Conservation (phyloP, 2,329 filamentous ascomycete genomes). For the Rasamsonia emersonii region DNA sequence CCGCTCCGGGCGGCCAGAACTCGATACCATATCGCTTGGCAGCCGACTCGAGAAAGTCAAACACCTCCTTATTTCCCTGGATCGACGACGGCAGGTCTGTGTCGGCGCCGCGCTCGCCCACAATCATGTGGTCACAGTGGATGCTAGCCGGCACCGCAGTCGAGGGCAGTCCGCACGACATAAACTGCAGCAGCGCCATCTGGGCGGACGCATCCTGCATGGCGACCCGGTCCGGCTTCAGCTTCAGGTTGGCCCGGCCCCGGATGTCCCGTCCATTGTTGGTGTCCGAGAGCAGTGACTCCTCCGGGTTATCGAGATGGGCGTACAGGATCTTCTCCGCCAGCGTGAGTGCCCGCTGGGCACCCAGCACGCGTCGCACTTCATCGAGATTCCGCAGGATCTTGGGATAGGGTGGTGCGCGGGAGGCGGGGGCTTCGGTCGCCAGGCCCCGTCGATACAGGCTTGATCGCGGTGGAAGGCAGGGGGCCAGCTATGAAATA, state of each 20-base stretch:
- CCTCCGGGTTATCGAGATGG: constrained; percentile 81
- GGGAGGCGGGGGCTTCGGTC: constrained; percentile 38
- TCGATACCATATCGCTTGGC: constrained; percentile 87
- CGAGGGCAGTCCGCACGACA: constrained; percentile 82
- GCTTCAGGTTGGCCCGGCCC: constrained; percentile 84
- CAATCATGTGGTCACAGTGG: constrained; percentile 98
- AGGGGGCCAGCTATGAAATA: constrained; percentile 21
- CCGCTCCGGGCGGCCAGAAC: constrained; percentile 89
- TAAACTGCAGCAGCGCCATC: constrained; percentile 98
- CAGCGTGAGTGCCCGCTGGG: constrained; percentile 60
- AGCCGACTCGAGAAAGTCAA: constrained; percentile 92
- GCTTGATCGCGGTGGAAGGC: constrained; percentile 23
- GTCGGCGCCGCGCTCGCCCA: constrained; percentile 83
- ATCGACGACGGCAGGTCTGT: constrained; percentile 79
- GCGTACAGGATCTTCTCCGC: constrained; percentile 98
- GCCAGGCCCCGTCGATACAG: constrained; percentile 25
- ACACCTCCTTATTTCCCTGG: constrained; percentile 89
- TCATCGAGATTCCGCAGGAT: constrained; percentile 68
- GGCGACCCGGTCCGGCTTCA: constrained; percentile 93
- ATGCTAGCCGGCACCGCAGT: constrained; percentile 95
- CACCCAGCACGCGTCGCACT: constrained; percentile 65
- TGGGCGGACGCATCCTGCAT: constrained; percentile 99
- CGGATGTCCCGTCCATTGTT: constrained; percentile 76
- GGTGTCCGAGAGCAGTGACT: constrained; percentile 74
- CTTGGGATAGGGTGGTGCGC: constrained; percentile 71